A percentile compares a stretch with the other conserved stretches of the same genome.
phyloP scores from a whole-genome alignment of 2,329 filamentous ascomycete genomes.

The Aspergillus japonicus region DNA sequence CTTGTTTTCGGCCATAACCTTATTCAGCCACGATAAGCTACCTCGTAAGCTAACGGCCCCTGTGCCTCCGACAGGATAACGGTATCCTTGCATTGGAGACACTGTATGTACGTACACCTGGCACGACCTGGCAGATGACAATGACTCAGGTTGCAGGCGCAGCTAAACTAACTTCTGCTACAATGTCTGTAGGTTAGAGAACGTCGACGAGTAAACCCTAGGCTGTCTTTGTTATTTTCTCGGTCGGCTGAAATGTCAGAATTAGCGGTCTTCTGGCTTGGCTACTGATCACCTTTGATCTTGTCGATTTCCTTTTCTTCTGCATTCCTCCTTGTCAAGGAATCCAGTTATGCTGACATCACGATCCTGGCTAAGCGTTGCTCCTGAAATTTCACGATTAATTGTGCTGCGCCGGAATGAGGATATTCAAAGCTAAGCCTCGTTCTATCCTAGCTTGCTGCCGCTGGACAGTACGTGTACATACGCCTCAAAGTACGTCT shows the following conservation, averaged over 20 bases:
- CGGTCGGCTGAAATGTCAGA: background rate
- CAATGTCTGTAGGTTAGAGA: no score
- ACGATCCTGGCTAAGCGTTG: background rate
- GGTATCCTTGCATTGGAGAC: constrained; percentile 11
- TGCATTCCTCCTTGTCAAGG: constrained; percentile 9
- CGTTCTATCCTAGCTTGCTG: constrained; percentile 7
- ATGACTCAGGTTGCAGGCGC: background rate
- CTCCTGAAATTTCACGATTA: constrained; percentile 13
- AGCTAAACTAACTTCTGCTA: background rate
- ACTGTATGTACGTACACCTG: background rate
- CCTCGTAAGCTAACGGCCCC: constrained; percentile 4
- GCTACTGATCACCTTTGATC: background rate
- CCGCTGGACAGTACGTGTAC: constrained; percentile 4
- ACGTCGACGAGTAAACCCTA: background rate
- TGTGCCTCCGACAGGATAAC: constrained; percentile 7
- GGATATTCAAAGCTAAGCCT: constrained; percentile 10
- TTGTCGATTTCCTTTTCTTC: background rate
- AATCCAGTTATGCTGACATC: constrained; percentile 3
- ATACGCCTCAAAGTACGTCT: constrained; percentile 6
- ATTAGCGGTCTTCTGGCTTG: background rate
- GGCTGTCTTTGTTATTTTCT: background rate
- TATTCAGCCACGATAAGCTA: constrained; percentile 4
- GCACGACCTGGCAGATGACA: constrained; percentile 3
- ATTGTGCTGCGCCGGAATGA: constrained; percentile 2
- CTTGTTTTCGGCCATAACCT: background rate